Percentiles rank a stretch among this genome's conserved stretches.
These are phyloP conservation scores for Pythium sukuiense DNA, from an alignment of 352 stramenopile genomes.

Conservation along the genomic window DNA sequence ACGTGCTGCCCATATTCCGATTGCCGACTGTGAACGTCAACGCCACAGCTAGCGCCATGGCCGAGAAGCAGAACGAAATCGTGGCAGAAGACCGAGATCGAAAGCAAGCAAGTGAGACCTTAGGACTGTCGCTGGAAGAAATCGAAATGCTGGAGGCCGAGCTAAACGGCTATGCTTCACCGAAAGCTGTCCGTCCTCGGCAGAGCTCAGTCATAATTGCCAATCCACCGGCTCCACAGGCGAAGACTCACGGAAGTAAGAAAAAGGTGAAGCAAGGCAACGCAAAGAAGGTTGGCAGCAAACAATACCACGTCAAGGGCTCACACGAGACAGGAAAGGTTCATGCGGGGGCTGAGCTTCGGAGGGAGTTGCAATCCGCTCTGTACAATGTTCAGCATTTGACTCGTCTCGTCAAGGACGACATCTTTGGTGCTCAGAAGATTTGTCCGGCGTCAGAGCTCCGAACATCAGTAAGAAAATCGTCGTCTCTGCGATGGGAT, in stretches of 20 bases:
- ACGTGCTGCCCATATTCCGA: constrained; percentile 71
- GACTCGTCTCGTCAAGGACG: constrained; percentile 67
- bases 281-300: constrained; percentile 9
- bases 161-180: constrained; percentile 31
- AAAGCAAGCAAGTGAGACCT: constrained; percentile 58
- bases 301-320: constrained; percentile 6
- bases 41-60: constrained; percentile 37
- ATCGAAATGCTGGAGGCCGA: constrained; percentile 63
- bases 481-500: no score
- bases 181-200: not conserved
- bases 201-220: not conserved
- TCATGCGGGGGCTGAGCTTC: constrained; percentile 26
- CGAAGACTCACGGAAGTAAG: not conserved
- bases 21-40: constrained; percentile 59
- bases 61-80: constrained; percentile 40
- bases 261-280: not conserved
- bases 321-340: not conserved
- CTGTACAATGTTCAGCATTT: constrained; percentile 66
- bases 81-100: constrained; percentile 55
- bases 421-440: constrained; percentile 67
- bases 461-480: constrained; percentile 42
- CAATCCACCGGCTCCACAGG: not conserved
- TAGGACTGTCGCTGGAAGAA: constrained; percentile 66
- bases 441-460: constrained; percentile 66
- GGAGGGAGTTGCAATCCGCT: constrained; percentile 55